These are phyloP conservation scores for Fraxinus americana DNA, from an alignment of 257 asterid genomes.

Conservation along the genomic window DNA sequence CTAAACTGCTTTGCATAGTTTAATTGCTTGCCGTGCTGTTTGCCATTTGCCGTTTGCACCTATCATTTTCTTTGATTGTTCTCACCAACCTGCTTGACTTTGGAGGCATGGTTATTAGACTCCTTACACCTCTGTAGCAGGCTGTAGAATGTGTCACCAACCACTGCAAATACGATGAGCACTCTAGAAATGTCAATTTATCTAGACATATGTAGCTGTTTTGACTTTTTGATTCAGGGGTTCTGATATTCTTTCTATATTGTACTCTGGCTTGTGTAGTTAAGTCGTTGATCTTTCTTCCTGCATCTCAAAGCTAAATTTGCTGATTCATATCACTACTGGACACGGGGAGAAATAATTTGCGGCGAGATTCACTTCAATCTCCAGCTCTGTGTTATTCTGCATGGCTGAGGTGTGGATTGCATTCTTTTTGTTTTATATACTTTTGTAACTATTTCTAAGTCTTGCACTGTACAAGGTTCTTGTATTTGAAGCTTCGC, in stretches of 20 bases:
- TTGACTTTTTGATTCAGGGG: background rate
- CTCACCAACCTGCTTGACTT: background rate
- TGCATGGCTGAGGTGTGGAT: background rate
- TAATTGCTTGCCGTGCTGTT: background rate
- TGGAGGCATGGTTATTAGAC: background rate
- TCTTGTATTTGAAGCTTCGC: no score
- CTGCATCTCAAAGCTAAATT: conserved; percentile 15
- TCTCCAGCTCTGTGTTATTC: background rate
- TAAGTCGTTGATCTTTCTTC: no score
- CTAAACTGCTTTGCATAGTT: background rate
- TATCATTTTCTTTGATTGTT: background rate
- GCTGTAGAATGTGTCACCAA: background rate
- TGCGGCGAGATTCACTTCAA: conserved; percentile 14
- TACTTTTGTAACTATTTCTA: conserved; percentile 11
- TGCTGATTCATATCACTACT: conserved; percentile 11
- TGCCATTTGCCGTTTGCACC: background rate
- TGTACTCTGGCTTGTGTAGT: no score
- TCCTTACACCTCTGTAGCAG: background rate
- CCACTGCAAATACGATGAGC: background rate
- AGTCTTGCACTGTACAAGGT: background rate
- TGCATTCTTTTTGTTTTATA: conserved; percentile 15
- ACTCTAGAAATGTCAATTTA: background rate
- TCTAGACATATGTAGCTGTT: background rate
- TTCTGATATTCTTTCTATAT: conserved; percentile 10
- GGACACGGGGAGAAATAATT: background rate